Evolutionary conservation across 805 yeast species (phyloP).

Genomic region (Pichia nanzhaoensis): DNA sequence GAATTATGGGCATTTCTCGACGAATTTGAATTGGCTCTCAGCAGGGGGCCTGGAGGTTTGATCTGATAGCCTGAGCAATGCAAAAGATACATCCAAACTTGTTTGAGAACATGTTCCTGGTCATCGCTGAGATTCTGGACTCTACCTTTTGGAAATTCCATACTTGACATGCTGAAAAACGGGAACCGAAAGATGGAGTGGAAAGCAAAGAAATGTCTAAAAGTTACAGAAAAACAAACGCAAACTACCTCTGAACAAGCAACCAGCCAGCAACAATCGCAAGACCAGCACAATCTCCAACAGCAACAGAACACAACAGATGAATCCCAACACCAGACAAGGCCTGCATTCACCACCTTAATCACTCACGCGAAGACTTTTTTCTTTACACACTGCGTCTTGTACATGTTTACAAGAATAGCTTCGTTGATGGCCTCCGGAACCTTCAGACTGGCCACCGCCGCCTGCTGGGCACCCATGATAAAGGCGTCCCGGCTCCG

Average conservation of each 20-base stretch:
- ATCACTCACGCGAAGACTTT: no score
- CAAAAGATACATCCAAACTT: slow-evolving; percentile 61
- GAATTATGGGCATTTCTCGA: slow-evolving; percentile 17
- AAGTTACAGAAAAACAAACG: neutral
- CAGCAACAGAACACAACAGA: no score
- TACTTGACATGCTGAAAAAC: neutral
- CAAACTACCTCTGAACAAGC: neutral
- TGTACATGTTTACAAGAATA: no score
- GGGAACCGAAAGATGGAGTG: no score
- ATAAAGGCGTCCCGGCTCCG: slow-evolving; percentile 18
- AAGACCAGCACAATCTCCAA: no score
- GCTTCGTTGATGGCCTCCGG: neutral
- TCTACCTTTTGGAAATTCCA: slow-evolving; percentile 33
- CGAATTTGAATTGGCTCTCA: slow-evolving; percentile 4
- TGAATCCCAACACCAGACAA: no score
- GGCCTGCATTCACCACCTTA: no score
- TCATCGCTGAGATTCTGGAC: slow-evolving; percentile 42
- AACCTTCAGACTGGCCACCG: slow-evolving; percentile 5
- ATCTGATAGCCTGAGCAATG: slow-evolving; percentile 50
- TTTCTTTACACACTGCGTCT: no score
- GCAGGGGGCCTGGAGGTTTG: slow-evolving; percentile 16
- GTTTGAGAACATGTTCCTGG: slow-evolving; percentile 60
- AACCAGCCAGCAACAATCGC: no score
- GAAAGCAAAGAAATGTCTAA: no score
- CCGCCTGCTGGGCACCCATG: slow-evolving; percentile 6